Base-by-base conservation (phyloP, 2,329 filamentous ascomycete species). In the Stagonosporopsis vannaccii region DNA sequence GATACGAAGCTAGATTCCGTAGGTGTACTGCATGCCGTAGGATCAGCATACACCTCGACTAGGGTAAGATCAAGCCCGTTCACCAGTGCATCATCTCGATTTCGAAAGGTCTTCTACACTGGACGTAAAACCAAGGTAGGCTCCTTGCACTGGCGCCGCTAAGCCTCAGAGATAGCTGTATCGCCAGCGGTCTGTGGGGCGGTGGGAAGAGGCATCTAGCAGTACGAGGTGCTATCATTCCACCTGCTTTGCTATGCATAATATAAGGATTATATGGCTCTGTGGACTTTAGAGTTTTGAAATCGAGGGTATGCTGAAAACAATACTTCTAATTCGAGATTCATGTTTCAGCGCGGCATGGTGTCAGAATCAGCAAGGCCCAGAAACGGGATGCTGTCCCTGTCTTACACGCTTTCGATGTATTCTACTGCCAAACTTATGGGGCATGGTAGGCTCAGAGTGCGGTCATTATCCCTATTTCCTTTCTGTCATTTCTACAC, bases 351-450 rank as follows among this genome's bases (percentile, higher is more conserved):
- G 20, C 46, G n/a, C 26, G 53, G 41, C 46, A 51, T 51, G 46
- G 36, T 30, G 36, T n/a, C 36, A 25, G 42, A 12, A 15, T 15
- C 15, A 19, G 17, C 39, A 4, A 6, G 6, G 3, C 19, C 41
- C 47, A 30, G 45, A 33, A 42, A 6, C 41, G 28, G 41, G 13
- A 11, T 15, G 5, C 13, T 28, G 17, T 26, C 3, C 17, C 17
- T 23, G 53, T 56, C 53, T 56, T 7, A 40, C 25, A 56, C 44
- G 53, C 47, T 47, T 56, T 39, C 43, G 41, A 37, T 28, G 12
- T 30, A 9, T 32, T 7, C 28, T 43, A 12, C 17, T n/a, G 23
- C 17, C 23, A 42, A 41, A n/a, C 20, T 28, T 8, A 46, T 37
- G 42, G 25, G 26, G 36, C 25, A 43, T 39, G 17, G 43, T 30